Evolutionary conservation across 331 rosid species (phyloP), one percentile per base, ranked within the genome.

Genomic region (Pyracantha coccinea): DNA sequence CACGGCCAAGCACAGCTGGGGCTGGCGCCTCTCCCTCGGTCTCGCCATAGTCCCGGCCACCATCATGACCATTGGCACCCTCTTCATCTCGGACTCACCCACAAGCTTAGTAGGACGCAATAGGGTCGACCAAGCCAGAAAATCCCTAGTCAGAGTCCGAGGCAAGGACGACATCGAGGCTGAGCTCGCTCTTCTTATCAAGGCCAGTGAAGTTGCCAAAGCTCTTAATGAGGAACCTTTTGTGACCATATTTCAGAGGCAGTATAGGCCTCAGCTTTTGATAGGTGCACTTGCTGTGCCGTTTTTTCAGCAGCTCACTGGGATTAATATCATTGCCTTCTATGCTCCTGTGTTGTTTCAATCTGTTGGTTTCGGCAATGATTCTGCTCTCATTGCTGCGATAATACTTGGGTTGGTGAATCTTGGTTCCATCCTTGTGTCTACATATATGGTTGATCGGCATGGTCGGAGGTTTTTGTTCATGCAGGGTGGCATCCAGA

Each of bases 21-120:
- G 97, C 0, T 91, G 97, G 97, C 84, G 97, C 5, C 28, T 87
- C 61, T 89, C 93, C 3, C 88, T 91, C 1, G 95, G 97, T 52
- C 85, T 89, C 0, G 97, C 92, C 5, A 27, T 79, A 0, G 88
- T 80, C 6, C 95, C 95, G 0, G 89, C 97, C 1, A 25, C 38
- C 1, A 4, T 88, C 1, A 88, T 91, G 79, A 77, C 84, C 5
- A 0, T 60, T 0, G 97, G 95, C 1, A 69, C 93, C 15, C 31
- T 91, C n/a, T 74, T 86, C 12, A 88, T 89, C 65, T 60, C 88
- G 0, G 95, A 91, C 81, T 84, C 92, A 0, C 97, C 95, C 6
- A 83, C 71, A 50, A 89, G 97, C 71, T 78, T 91, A 1, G 88
- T 91, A 0, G 79, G 83, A 23, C 93, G 95, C 4, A 88, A 88